phyloP scores from a whole-genome alignment of 257 asterid genomes.

The Solanum etuberosum region DNA sequence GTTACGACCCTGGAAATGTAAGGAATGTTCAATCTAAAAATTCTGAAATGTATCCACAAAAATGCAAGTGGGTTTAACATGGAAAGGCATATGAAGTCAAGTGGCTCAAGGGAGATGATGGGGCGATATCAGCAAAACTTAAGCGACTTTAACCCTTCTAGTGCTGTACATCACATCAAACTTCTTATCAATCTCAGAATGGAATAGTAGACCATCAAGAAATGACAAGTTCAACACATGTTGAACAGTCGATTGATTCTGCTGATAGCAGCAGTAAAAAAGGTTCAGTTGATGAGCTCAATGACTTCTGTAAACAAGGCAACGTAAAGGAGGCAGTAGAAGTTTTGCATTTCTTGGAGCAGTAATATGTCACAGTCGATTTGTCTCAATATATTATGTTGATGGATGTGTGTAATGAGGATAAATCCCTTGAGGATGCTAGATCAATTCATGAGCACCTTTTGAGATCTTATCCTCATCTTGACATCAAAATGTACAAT shows the following conservation, averaged over 20 bases:
- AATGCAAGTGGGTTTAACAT: neutral
- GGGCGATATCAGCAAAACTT: slow-evolving; percentile 5
- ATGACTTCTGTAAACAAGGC: slow-evolving; percentile 34
- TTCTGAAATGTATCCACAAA: slow-evolving; percentile 2
- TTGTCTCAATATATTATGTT: slow-evolving; percentile 37
- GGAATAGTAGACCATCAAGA: slow-evolving; percentile 11
- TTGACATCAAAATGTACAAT: slow-evolving; percentile 42
- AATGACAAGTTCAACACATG: neutral
- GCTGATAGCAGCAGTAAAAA: slow-evolving; percentile 5
- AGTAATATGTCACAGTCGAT: slow-evolving; percentile 35
- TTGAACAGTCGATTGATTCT: slow-evolving; percentile 12
- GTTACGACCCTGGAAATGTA: slow-evolving; percentile 3
- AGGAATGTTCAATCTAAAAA: slow-evolving; percentile 11
- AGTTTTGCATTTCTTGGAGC: slow-evolving; percentile 34
- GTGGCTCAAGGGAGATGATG: neutral
- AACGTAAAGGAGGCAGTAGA: slow-evolving; percentile 51
- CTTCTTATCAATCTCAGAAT: slow-evolving; percentile 7
- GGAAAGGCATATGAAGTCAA: neutral
- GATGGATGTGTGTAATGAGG: slow-evolving; percentile 55
- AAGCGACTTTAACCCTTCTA: slow-evolving; percentile 2
- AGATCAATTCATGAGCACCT: slow-evolving; percentile 54
- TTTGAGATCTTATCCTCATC: slow-evolving; percentile 24
- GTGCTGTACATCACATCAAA: slow-evolving; percentile 11
- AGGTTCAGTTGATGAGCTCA: slow-evolving; percentile 40
- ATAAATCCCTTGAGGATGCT: slow-evolving; percentile 48